Conservation (phyloP, 2,329 filamentous ascomycete genomes). For the Aureobasidium sp. region DNA sequence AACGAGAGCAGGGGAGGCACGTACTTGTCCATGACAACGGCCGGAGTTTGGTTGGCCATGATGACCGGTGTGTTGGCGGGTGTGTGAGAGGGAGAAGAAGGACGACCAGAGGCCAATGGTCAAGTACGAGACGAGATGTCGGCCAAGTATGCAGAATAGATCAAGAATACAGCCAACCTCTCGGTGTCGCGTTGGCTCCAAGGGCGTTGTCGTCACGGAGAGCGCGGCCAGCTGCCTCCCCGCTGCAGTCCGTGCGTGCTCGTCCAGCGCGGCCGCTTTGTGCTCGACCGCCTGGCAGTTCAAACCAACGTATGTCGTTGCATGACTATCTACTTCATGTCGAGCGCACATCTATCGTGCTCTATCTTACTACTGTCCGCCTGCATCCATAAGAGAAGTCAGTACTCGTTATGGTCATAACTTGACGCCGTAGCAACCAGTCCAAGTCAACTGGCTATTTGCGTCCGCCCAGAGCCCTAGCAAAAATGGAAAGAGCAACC, state of each 20-base stretch:
- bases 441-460: neutral
- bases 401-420: neutral
- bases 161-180: neutral
- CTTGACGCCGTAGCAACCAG: neutral
- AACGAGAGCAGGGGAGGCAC: constrained; percentile 35
- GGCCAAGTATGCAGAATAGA: neutral
- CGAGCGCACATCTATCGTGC: neutral
- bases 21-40: constrained; percentile 99
- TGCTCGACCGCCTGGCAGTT: constrained; percentile 2
- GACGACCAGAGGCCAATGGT: neutral
- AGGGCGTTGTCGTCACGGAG: constrained; percentile 13
- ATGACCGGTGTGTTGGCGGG: constrained; percentile 26
- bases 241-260: neutral
- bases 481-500: constrained; percentile 10
- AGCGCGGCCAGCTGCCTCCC: constrained; percentile 9
- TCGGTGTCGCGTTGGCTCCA: constrained; percentile 7
- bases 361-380: neutral
- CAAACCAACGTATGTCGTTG: neutral
- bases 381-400: no score
- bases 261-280: neutral
- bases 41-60: constrained; percentile 98
- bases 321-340: neutral
- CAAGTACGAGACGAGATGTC: neutral
- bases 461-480: neutral
- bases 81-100: neutral